phyloP scores from a whole-genome alignment of 176 grass and related monocot species.

The Carex cristatella region DNA sequence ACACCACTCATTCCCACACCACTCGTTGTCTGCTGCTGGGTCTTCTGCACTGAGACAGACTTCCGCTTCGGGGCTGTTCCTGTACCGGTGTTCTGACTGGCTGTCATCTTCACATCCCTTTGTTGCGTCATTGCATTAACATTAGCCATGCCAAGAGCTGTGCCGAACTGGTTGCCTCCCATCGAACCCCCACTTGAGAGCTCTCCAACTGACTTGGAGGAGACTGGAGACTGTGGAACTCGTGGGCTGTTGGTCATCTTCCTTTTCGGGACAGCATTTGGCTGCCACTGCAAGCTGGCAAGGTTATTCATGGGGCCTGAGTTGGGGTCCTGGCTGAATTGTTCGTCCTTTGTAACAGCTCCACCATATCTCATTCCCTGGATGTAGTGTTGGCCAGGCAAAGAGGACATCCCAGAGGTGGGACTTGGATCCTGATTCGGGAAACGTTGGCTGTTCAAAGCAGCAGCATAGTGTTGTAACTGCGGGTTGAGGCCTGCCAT shows the following conservation, averaged over 20 bases:
- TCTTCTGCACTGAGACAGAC: conserved; percentile 74
- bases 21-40: conserved; percentile 60
- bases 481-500: conserved; percentile 49
- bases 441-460: conserved; percentile 67
- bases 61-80: conserved; percentile 54
- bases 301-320: conserved; percentile 8
- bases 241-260: conserved; percentile 49
- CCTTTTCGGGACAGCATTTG: conserved; percentile 55
- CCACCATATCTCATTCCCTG: conserved; percentile 43
- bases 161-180: conserved; percentile 65
- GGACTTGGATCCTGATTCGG: conserved; percentile 47
- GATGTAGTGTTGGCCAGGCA: conserved; percentile 25
- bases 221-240: conserved; percentile 81
- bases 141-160: conserved; percentile 45
- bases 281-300: conserved; percentile 35
- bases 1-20: conserved; percentile 69
- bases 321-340: conserved; percentile 45
- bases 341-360: conserved; percentile 56
- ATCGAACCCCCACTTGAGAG: conserved; percentile 82
- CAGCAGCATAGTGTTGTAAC: conserved; percentile 57
- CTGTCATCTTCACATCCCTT: conserved; percentile 70
- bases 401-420: conserved; percentile 56
- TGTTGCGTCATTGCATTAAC: conserved; percentile 55
- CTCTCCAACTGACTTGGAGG: conserved; percentile 86
- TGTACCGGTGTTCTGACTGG: conserved; percentile 55